A percentile compares a stretch with the other conserved stretches of the same genome.
Evolutionary conservation across 1,139 yeast genomes (phyloP).

Genomic region (Hansenula lynferdii): DNA sequence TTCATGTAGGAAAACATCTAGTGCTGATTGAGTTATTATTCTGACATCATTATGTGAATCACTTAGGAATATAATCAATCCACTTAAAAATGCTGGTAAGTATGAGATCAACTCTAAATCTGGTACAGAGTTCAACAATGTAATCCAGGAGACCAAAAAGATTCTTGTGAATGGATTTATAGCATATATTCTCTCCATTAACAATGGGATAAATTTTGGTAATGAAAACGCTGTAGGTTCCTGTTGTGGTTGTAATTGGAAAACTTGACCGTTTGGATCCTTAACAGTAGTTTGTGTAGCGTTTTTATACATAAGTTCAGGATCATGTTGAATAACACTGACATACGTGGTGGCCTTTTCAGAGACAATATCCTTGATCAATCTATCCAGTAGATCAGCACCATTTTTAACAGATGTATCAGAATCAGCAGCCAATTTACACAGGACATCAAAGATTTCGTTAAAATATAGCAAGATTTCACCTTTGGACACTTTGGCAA

Average conservation of each 20-base stretch:
- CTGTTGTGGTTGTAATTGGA: constrained; percentile 64
- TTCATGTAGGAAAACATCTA: constrained; percentile 75
- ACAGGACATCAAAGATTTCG: constrained; percentile 89
- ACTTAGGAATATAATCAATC: constrained; percentile 73
- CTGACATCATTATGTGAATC: constrained; percentile 87
- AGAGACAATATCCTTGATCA: constrained; percentile 91
- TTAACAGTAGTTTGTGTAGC: constrained; percentile 42
- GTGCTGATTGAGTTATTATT: constrained; percentile 73
- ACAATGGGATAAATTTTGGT: constrained; percentile 82
- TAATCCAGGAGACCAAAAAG: constrained; percentile 90
- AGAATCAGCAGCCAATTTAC: constrained; percentile 86
- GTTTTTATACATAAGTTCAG: constrained; percentile 36
- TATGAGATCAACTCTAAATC: constrained; percentile 84
- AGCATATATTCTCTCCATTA: constrained; percentile 87
- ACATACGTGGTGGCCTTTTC: constrained; percentile 92
- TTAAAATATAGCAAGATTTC: constrained; percentile 88
- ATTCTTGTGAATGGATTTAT: constrained; percentile 91
- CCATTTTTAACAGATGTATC: constrained; percentile 94
- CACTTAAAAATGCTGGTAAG: constrained; percentile 86
- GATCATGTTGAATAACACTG: constrained; percentile 64
- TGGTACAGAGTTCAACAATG: constrained; percentile 86
- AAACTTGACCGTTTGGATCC: constrained; percentile 52
- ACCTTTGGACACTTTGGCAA: constrained; percentile 95
- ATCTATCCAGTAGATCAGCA: constrained; percentile 86
- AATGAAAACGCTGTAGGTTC: constrained; percentile 76